Evolutionary conservation across 129 eudicot species (phyloP).

Genomic region (Arctium minus): DNA sequence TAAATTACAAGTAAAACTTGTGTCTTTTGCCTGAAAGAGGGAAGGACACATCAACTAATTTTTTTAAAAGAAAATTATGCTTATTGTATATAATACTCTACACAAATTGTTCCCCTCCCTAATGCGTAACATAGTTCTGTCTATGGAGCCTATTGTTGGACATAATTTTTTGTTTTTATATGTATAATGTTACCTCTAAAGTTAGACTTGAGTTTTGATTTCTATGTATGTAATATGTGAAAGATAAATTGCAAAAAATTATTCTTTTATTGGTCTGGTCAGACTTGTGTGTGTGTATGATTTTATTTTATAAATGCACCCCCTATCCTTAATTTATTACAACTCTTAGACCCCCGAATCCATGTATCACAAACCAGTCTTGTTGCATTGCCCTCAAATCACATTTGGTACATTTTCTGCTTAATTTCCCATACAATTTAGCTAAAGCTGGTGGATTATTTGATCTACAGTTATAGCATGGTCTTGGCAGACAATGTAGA

Average conservation of each 20-base stretch:
- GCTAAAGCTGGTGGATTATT: conserved; percentile 9
- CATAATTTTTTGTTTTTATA: background rate
- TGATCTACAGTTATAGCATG: conserved; percentile 89
- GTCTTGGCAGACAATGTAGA: conserved; percentile 97
- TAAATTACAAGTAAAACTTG: background rate
- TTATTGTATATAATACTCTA: background rate
- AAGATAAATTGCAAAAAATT: background rate
- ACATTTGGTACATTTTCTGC: background rate
- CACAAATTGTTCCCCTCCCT: conserved; percentile 6
- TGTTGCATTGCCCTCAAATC: background rate
- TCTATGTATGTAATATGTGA: background rate
- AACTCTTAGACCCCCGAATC: background rate
- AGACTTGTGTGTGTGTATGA: background rate
- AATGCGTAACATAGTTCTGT: background rate
- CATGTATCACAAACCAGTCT: background rate
- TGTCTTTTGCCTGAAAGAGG: conserved; percentile 7
- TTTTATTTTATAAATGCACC: background rate
- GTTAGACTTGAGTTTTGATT: background rate
- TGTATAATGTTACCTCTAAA: background rate
- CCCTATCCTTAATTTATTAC: background rate
- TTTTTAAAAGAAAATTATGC: background rate
- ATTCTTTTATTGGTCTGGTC: background rate
- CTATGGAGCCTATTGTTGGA: background rate
- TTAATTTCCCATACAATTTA: background rate
- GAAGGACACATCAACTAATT: background rate